phyloP scores from a whole-genome alignment of 306 rosid species.

The Albizia julibrissin region DNA sequence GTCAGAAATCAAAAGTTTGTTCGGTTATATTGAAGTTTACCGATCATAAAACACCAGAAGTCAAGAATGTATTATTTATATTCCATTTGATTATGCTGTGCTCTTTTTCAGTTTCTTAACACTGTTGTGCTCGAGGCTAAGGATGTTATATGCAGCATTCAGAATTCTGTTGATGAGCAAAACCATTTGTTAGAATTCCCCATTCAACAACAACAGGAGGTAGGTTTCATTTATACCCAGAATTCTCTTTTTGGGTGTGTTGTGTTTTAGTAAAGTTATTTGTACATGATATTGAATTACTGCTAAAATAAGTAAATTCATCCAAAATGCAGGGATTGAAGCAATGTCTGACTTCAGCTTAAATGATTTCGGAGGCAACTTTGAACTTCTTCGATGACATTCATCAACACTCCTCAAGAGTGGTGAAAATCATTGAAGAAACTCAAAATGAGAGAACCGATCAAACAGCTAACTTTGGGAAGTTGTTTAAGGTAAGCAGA shows the following conservation, averaged over 20 bases:
- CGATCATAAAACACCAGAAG: background rate
- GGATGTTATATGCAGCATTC: conserved; percentile 62
- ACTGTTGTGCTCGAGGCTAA: conserved; percentile 68
- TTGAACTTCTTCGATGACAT: conserved; percentile 60
- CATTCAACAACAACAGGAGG: conserved; percentile 71
- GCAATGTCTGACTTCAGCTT: conserved; percentile 59
- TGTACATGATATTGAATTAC: background rate
- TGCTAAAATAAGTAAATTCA: conserved; percentile 30
- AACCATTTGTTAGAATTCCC: conserved; percentile 62
- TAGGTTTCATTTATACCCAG: conserved; percentile 33
- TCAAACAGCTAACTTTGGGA: conserved; percentile 66
- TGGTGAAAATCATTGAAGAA: conserved; percentile 61
- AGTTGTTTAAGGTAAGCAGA: conserved; percentile 70
- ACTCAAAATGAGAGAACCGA: conserved; percentile 54
- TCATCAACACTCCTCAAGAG: conserved; percentile 56
- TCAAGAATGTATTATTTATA: background rate
- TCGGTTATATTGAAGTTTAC: background rate
- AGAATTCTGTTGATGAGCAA: conserved; percentile 72
- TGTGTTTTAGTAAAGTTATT: background rate
- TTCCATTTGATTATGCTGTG: conserved; percentile 20
- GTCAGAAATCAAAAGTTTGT: conserved; percentile 38
- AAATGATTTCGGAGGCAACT: conserved; percentile 67
- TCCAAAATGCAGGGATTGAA: conserved; percentile 62
- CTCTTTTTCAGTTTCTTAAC: conserved; percentile 61
- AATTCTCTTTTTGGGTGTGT: background rate